Conservation (phyloP, 2,329 filamentous ascomycete species). For the Nemania abortiva region DNA sequence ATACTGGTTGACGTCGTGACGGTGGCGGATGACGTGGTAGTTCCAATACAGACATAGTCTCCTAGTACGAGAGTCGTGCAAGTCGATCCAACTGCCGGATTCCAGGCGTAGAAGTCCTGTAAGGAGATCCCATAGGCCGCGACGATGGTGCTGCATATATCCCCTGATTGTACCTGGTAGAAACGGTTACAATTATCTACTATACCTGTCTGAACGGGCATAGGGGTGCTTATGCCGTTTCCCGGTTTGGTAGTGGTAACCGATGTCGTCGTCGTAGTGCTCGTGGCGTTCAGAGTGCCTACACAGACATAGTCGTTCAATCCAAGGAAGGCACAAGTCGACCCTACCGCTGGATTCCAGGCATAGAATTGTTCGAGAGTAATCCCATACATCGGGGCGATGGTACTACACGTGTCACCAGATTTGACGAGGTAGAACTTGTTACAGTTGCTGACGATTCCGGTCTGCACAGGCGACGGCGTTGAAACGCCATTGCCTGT, state of each 20-base stretch:
- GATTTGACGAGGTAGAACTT: conserved; percentile 27
- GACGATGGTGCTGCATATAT: conserved; percentile 13
- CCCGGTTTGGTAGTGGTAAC: conserved; percentile 13
- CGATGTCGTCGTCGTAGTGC: conserved; percentile 10
- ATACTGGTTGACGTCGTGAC: neutral
- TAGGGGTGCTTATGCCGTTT: conserved; percentile 20
- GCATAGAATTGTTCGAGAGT: conserved; percentile 4
- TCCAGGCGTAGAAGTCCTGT: conserved; percentile 21
- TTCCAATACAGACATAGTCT: conserved; percentile 17
- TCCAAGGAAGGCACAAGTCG: conserved; percentile 4
- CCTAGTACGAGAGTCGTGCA: conserved; percentile 1
- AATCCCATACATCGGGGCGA: conserved; percentile 10
- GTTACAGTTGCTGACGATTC: conserved; percentile 34
- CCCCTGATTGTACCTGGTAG: conserved; percentile 2
- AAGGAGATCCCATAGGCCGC: conserved; percentile 12
- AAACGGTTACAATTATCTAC: conserved; percentile 9
- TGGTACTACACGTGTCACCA: conserved; percentile 28
- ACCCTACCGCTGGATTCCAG: conserved; percentile 23
- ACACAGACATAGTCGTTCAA: conserved; percentile 15
- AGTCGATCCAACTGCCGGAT: conserved; percentile 17
- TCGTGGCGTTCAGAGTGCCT: conserved; percentile 2
- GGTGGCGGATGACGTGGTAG: neutral
- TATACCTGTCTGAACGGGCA: conserved; percentile 22
- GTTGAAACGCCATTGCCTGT: conserved; percentile 32
- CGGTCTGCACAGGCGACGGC: conserved; percentile 30